Conservation (phyloP, 1,139 yeast genomes). For the Geotrichum citri-aurantii region DNA sequence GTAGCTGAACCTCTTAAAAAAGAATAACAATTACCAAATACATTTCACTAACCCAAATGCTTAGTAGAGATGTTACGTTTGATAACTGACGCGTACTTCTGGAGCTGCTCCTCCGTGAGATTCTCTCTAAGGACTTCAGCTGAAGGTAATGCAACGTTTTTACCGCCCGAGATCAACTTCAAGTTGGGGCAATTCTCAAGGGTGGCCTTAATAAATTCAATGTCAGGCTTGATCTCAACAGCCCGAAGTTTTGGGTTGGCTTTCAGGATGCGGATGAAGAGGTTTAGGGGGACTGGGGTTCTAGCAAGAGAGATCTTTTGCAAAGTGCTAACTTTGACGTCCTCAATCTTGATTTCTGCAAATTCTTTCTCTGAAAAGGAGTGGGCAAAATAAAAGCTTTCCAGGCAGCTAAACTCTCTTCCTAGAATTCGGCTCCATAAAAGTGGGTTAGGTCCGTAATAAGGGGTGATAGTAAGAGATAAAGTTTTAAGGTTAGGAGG, state of each 20-base stretch:
- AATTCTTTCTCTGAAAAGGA: constrained; percentile 14
- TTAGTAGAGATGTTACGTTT: background rate
- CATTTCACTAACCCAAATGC: background rate
- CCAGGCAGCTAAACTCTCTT: constrained; percentile 11
- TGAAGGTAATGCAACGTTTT: constrained; percentile 15
- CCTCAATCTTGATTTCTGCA: constrained; percentile 6
- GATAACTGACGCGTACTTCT: constrained; percentile 12
- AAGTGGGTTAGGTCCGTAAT: constrained; percentile 16
- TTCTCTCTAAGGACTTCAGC: constrained; percentile 13
- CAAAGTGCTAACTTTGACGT: constrained; percentile 10
- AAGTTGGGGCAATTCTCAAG: constrained; percentile 15
- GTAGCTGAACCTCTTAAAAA: background rate
- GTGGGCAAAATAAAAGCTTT: constrained; percentile 17
- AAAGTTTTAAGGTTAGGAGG: constrained; percentile 16
- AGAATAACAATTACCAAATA: background rate
- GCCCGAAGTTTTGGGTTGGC: constrained; percentile 15
- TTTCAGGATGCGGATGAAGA: constrained; percentile 6
- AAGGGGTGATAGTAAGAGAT: constrained; percentile 16
- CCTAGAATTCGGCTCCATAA: constrained; percentile 13
- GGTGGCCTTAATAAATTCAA: constrained; percentile 15
- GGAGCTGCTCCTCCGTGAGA: constrained; percentile 12
- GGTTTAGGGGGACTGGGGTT: constrained; percentile 10
- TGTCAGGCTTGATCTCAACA: constrained; percentile 16
- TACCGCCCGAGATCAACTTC: constrained; percentile 15
- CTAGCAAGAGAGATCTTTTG: constrained; percentile 14